Evolutionary conservation across 2,329 filamentous ascomycete species (phyloP).

Genomic region (Chrysosporium keratinophilum): DNA sequence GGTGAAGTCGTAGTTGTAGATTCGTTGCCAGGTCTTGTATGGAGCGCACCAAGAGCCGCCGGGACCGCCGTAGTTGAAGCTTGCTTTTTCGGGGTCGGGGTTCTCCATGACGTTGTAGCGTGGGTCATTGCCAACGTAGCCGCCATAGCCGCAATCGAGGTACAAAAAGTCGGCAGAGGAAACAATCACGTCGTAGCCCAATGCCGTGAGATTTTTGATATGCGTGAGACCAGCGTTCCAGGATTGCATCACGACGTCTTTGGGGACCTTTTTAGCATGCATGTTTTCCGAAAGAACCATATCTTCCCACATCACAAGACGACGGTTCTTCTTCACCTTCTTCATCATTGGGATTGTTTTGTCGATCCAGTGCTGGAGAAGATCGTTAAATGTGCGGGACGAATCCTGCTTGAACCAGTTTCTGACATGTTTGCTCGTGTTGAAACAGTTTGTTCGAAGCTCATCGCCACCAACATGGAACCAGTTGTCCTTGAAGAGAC

Average conservation of each 20-base stretch:
- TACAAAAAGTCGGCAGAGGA: slow-evolving; percentile 48
- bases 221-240: slow-evolving; percentile 47
- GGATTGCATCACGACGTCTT: slow-evolving; percentile 44
- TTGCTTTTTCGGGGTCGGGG: slow-evolving; percentile 37
- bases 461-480: slow-evolving; percentile 50
- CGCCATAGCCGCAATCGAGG: slow-evolving; percentile 47
- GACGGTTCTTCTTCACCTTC: slow-evolving; percentile 35
- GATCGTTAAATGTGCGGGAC: slow-evolving; percentile 42
- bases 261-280: slow-evolving; percentile 40
- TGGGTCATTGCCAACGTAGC: slow-evolving; percentile 46
- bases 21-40: slow-evolving; percentile 52
- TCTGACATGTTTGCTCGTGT: slow-evolving; percentile 43
- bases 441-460: slow-evolving; percentile 48
- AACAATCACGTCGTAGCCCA: slow-evolving; percentile 48
- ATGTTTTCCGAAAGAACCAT: slow-evolving; percentile 36
- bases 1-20: slow-evolving; percentile 50
- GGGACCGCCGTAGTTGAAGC: slow-evolving; percentile 46
- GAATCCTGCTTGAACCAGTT: slow-evolving; percentile 44
- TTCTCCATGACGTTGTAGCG: slow-evolving; percentile 47
- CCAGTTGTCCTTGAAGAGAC: slow-evolving; percentile 43
- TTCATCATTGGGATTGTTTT: slow-evolving; percentile 43
- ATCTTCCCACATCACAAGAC: slow-evolving; percentile 50
- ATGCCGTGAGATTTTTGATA: slow-evolving; percentile 42
- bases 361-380: slow-evolving; percentile 47
- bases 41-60: slow-evolving; percentile 50